phyloP scores from a whole-genome alignment of 176 grass and related monocot genomes.

The Hyparrhenia diplandra region DNA sequence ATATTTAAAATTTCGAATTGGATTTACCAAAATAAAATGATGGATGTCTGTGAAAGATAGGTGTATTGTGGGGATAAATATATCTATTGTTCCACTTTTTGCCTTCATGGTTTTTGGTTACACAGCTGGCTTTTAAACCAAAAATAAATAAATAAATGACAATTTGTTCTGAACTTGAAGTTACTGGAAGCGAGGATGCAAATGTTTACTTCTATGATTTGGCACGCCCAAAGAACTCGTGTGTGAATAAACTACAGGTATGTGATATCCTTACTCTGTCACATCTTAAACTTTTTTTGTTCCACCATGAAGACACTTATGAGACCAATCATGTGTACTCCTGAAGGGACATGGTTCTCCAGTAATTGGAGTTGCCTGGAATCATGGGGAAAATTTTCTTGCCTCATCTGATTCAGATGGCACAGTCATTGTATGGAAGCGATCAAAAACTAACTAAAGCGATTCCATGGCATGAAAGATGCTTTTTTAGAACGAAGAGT shows the following conservation, averaged over 20 bases:
- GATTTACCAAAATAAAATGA: neutral
- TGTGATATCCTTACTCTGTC: neutral
- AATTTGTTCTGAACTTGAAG: conserved; percentile 47
- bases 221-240: conserved; percentile 77
- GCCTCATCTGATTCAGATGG: conserved; percentile 91
- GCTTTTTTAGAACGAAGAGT: conserved; percentile 3
- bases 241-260: conserved; percentile 96
- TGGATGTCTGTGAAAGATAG: neutral
- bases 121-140: neutral
- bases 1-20: neutral
- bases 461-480: neutral
- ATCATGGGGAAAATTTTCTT: conserved; percentile 90
- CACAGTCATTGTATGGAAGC: conserved; percentile 97
- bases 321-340: neutral
- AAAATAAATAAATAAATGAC: conserved; percentile 3
- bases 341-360: conserved; percentile 80
- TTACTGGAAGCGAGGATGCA: conserved; percentile 85
- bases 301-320: neutral
- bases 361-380: conserved; percentile 91
- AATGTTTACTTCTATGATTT: conserved; percentile 99
- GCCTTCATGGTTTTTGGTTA: neutral
- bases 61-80: conserved; percentile 7
- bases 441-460: conserved; percentile 50
- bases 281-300: neutral
- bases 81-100: neutral